Percentiles rank a stretch among this genome's conserved stretches.
Evolutionary conservation across 495 filamentous ascomycete species (phyloP).

Genomic region (Xylaria curta): DNA sequence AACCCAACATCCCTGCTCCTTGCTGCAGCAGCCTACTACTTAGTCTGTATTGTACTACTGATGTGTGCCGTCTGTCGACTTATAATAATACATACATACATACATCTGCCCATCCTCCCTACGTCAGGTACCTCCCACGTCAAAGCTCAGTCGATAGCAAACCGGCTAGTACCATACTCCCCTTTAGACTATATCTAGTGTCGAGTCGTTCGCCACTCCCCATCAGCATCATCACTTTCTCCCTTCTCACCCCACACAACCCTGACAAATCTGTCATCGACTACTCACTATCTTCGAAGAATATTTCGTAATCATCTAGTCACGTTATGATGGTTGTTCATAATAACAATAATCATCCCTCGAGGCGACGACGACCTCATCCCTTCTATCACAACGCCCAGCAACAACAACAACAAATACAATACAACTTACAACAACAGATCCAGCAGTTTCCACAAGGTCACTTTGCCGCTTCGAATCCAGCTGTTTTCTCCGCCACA

Average conservation of each 20-base stretch:
- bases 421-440: slow-evolving; percentile 28
- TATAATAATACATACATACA: slow-evolving; percentile 10
- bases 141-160: neutral
- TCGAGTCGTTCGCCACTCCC: slow-evolving; percentile 25
- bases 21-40: neutral
- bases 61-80: neutral
- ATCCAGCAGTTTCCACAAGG: slow-evolving; percentile 26
- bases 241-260: slow-evolving; percentile 20
- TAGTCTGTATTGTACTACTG: neutral
- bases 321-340: slow-evolving; percentile 29
- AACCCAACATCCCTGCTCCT: no score
- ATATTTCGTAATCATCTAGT: slow-evolving; percentile 30
- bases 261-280: slow-evolving; percentile 31
- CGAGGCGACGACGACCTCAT: slow-evolving; percentile 26
- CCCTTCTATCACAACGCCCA: slow-evolving; percentile 23
- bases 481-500: slow-evolving; percentile 41
- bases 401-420: slow-evolving; percentile 24
- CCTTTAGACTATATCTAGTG: slow-evolving; percentile 21
- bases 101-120: slow-evolving; percentile 9
- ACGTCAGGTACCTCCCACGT: slow-evolving; percentile 17
- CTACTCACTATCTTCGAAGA: slow-evolving; percentile 17
- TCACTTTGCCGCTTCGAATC: slow-evolving; percentile 18
- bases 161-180: slow-evolving; percentile 5
- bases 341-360: slow-evolving; percentile 30
- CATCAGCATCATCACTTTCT: slow-evolving; percentile 10